Evolutionary conservation across 495 filamentous ascomycete genomes (phyloP), one percentile per base, ranked within the genome.

Genomic region (Terfezia boudieri): DNA sequence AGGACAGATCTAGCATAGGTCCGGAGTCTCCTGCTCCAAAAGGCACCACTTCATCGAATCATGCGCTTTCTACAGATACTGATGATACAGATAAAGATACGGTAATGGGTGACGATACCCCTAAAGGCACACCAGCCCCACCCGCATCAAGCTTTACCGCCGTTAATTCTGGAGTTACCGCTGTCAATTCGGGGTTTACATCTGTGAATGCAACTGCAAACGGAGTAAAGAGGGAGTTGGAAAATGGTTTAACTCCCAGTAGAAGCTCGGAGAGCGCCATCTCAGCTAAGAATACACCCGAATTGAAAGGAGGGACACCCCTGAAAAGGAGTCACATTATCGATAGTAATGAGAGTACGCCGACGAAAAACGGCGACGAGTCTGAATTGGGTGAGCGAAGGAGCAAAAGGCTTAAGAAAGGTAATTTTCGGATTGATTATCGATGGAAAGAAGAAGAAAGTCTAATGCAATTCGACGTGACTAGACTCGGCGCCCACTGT

Each of bases 361-460:
- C 71, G 58, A 51, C 32, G 53, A 51, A 20, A 26, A 26, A 50
- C 52, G 75, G 75, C 43, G 76, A 78, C 22, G 81, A 86, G 46
- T 71, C 69, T 8, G 85, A 94, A 57, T 73, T 72, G 56, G 78
- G 77, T 53, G 89, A 85, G 55, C 75, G 92, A 55, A 78, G 89
- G 53, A 95, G 87, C 66, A 96, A 98, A 70, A 76, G 90, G 37
- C 69, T 93, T 9, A 92, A 89, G 68, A 94, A 94, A 76, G 87
- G 84, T 90, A 74, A 61, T 73, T 71, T 12, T 2, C 56, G 53
- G 51, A 54, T 56, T 55, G 32, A 51, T 56, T 60, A 55, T 55
- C 50, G 58, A 53, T 51, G 61, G 58, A 55, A 43, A 56, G 48
- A 48, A 36, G 38, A 32, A 55, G 48, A 37, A 51, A 1, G 23